Base-by-base conservation (phyloP, 2,329 filamentous ascomycete species). In the Trichoderma oligosporum region DNA sequence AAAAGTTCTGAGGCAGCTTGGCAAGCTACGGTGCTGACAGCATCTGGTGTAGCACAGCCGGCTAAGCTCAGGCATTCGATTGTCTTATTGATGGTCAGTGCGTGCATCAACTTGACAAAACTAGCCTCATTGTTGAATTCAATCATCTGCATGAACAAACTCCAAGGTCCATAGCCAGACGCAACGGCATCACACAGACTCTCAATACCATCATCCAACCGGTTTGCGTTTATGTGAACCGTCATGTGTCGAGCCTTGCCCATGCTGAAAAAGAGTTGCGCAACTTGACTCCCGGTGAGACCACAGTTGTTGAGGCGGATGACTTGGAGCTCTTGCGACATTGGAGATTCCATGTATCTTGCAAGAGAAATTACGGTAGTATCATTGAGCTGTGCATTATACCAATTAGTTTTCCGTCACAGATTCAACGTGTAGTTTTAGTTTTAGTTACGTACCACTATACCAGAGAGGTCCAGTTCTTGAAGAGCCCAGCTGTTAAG, bases 111-210 rank as follows among this genome's bases (percentile, higher is more conserved):
- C 53, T 74, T 74, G 55, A 80, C 73, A 61, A 80, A 84, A 63
- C 75, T 81, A 8, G 66, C 66, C 64, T 83, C 81, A 36, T 76
- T 68, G 18, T 72, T 70, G 61, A 83, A 82, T 60, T 83, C 79
- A n/a, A 82, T 71, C 80, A 83, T 82, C 61, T 82, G 78, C 60
- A 82, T 67, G 61, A 79, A 78, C 20, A 83, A 68, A 22, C 74
- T 76, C 60, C 73, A 76, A 0, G 80, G 80, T 1, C 78, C 78
- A 60, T 76, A 74, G 12, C 76, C 76, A 52, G 71, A 68, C 0
- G 73, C 69, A 24, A 84, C 75, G 7, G 78, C 75, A 18, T 73
- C 70, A 20, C 77, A 78, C 55, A 83, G 68, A 51, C 79, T 73
- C 16, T 77, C 77, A 27, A 82, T 76, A 2, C 77, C 79, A 9